Evolutionary conservation across 768 basidiomycete genomes (phyloP), one percentile per base, ranked within the genome.

Genomic region (Symmetrospora coprosmae): DNA sequence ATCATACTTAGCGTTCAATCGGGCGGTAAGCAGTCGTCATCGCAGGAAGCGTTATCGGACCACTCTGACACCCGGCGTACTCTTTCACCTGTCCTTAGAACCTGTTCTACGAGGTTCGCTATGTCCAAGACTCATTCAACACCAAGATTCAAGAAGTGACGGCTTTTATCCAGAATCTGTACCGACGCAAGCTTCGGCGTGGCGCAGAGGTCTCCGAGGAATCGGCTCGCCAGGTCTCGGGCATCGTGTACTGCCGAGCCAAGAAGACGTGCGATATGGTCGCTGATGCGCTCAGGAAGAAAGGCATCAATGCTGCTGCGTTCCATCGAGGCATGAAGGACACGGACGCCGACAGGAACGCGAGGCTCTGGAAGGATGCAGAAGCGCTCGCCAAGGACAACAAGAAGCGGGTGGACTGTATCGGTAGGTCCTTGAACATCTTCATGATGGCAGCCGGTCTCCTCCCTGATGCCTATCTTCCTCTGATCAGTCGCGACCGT

Each of bases 101-200:
- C 70, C 75, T 89, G 1, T 89, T 78, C 69, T 89, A 90, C 63
- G 87, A 90, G 74, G 86, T 83, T 17, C 50, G 61, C 50, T 62
- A 62, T 33, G 19, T 62, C 38, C 30, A 53, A 28, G 61, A 60
- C 17, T 33, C 41, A 13, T 37, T 76, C 1, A 69, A 71, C 5
- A 73, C 75, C 11, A 79, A 82, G 47, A 85, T 85, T 80, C 74
- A 75, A 21, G 81, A 84, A 43, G 78, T 87, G 7, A 73, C 73
- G 65, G 77, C 82, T 23, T 87, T 82, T 67, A 84, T 89, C 60
- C 75, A 73, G 35, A 77, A 75, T 1, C 73, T 88, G 17, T 78
- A 86, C 66, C 72, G 75, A 31, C 77, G 81, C 25, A 30, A 56
- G 16, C 6, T 40, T 17, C 40, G 41, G 43, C n/a, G 33, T 8